Base-by-base conservation (phyloP, 768 basidiomycete genomes). In the Leccinum boreale region DNA sequence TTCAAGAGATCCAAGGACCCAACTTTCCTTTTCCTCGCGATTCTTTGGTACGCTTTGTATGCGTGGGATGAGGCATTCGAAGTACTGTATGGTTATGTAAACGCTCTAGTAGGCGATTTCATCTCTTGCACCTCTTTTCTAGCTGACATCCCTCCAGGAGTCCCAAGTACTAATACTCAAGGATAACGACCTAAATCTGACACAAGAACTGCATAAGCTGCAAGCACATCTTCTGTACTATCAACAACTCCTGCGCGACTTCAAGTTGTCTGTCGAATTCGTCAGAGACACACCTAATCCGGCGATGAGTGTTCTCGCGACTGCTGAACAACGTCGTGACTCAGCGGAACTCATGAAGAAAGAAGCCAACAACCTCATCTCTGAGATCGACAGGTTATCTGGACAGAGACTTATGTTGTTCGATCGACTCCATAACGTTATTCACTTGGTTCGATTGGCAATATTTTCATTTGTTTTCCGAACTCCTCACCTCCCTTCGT, bases 61-160 rank as follows among this genome's bases (percentile, higher is more conserved):
- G 78, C 81, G 4, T 85, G 85, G 83, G 85, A 86, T 55, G 83
- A 86, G 65, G 74, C 81, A 1, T 74, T 85, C 19, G 83, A 85
- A 59, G 67, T 71, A 7, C 57, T 86, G 35, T 82, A 82, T 63
- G 58, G 62, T 5, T 80, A 85, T 60, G 79, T 85, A 21, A 79
- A 77, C 48, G 67, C 57, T 48, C 66, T 86, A 69, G 82, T 84
- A 67, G 21, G 80, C 15, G 9, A 35, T 26, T 15, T 44, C 11
- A 5, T 53, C 17, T 26, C 1, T 5, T 12, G 1, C 3, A 11
- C 2, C 19, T 21, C 24, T 24, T 19, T 11, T 36, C 4, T 17
- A 21, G 3, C 11, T 57, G n/a, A 57, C 36, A 3, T 12, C 11
- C 17, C 6, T 36, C 10, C 52, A 85, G 82, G 84, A 85, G 72